These are phyloP conservation scores for Juglanconis sp. DNA, from an alignment of 2,329 filamentous ascomycete species.

Conservation along the genomic window DNA sequence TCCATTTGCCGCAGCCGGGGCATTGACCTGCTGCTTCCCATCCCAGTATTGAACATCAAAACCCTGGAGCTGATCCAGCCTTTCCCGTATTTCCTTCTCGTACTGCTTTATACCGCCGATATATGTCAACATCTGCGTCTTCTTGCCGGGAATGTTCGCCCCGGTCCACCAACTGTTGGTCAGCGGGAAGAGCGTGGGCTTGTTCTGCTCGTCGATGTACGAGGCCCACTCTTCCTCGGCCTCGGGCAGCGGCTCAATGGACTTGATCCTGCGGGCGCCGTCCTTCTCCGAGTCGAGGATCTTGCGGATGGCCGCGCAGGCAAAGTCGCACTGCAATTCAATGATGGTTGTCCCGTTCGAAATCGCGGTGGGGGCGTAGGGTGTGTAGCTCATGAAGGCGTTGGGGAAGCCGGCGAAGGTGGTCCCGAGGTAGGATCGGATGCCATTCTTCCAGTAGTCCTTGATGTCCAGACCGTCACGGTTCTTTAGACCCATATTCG, in stretches of 20 bases:
- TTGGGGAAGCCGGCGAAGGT: conserved; percentile 3
- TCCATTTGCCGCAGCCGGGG: neutral
- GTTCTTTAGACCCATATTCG: conserved; percentile 10
- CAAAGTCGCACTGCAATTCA: conserved; percentile 4
- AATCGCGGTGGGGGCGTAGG: neutral
- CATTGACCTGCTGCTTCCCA: too few relatives aligned
- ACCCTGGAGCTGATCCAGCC: conserved; percentile 1
- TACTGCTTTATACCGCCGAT: neutral
- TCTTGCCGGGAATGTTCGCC: conserved; percentile 3
- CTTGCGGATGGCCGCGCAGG: conserved; percentile 4
- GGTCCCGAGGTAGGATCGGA: conserved; percentile 2
- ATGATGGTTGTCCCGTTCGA: conserved; percentile 3
- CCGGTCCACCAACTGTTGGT: conserved; percentile 14
- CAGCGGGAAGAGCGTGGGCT: conserved; percentile 1
- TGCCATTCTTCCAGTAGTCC: neutral
- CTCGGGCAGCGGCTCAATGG: neutral
- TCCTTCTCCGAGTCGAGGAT: neutral
- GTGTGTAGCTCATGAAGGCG: conserved; percentile 6
- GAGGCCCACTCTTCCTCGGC: conserved; percentile 10
- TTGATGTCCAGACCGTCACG: neutral
- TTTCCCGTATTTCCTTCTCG: neutral
- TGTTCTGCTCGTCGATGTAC: conserved; percentile 5
- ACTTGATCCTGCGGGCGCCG: conserved; percentile 3
- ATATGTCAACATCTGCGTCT: conserved; percentile 7
- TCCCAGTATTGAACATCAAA: conserved; percentile 8